Percentiles rank a stretch among this genome's conserved stretches.
phyloP scores from a whole-genome alignment of 1,284 basidiomycete genomes.

The Irpex sp. region DNA sequence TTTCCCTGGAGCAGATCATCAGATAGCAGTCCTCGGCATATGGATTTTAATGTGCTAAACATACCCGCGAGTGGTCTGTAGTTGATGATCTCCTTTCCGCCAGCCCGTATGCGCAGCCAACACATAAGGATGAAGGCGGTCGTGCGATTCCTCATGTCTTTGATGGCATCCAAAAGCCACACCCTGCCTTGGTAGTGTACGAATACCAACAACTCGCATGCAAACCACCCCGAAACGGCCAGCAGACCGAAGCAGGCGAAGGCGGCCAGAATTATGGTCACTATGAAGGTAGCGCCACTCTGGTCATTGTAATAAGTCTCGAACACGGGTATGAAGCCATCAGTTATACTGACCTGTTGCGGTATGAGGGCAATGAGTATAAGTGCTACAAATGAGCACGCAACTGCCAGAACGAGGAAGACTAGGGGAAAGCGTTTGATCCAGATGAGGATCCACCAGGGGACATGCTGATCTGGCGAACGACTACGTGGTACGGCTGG shows the following conservation, averaged over 20 bases:
- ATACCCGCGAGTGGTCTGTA: background rate
- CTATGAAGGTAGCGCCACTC: background rate
- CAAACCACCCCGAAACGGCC: conserved; percentile 7
- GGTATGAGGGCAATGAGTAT: conserved; percentile 55
- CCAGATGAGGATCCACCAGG: conserved; percentile 73
- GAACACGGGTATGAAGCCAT: conserved; percentile 23
- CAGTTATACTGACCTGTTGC: conserved; percentile 54
- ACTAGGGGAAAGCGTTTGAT: conserved; percentile 68
- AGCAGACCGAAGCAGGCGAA: conserved; percentile 7
- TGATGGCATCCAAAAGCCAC: conserved; percentile 8
- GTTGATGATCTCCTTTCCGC: background rate
- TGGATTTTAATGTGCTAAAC: background rate
- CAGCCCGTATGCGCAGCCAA: background rate
- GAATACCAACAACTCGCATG: conserved; percentile 8
- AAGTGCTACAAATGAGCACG: conserved; percentile 61
- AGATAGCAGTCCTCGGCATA: no score
- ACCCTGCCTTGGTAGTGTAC: conserved; percentile 2
- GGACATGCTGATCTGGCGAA: conserved; percentile 51
- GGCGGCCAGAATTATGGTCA: conserved; percentile 4
- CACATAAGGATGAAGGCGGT: background rate
- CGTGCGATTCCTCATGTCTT: background rate
- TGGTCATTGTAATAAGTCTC: background rate
- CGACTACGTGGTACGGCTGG: conserved; percentile 28
- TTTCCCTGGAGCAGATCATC: background rate
- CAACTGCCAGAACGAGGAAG: conserved; percentile 63